Percentiles rank a stretch among this genome's conserved stretches.
Conservation (phyloP, 441 rosid genomes). For the Eugenia klotzschiana region DNA sequence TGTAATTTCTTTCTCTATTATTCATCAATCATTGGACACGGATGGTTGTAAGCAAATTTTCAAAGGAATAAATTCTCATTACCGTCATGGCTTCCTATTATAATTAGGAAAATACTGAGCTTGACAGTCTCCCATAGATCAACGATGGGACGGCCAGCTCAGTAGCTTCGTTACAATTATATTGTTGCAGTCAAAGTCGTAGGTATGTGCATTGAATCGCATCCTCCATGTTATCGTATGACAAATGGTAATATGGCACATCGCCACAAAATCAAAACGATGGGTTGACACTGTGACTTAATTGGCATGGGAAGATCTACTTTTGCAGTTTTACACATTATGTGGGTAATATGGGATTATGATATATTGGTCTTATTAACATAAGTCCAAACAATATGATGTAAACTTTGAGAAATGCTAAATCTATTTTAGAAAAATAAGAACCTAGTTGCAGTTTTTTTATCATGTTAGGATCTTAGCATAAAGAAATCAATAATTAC, state of each 20-base stretch:
- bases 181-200: not conserved
- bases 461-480: not conserved
- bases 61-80: not conserved
- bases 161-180: no score
- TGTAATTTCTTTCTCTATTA: not conserved
- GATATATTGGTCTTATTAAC: not conserved
- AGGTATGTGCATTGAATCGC: not conserved
- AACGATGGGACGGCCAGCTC: no score
- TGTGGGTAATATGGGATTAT: not conserved
- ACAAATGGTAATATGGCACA: not conserved
- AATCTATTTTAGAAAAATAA: not conserved
- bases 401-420: not conserved
- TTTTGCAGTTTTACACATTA: not conserved
- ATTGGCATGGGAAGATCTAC: no score
- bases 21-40: not conserved
- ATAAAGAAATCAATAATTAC: no score
- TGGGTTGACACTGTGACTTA: not conserved
- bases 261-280: not conserved
- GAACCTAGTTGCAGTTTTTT: no score
- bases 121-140: no score
- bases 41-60: not conserved
- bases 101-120: not conserved
- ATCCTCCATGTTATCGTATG: not conserved
- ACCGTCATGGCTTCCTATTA: not conserved
- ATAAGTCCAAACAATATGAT: not conserved